Percentiles rank a stretch among this genome's conserved stretches.
These are phyloP conservation scores for Oryza coarctata DNA, from an alignment of 176 grass and related monocot genomes.

Conservation along the genomic window DNA sequence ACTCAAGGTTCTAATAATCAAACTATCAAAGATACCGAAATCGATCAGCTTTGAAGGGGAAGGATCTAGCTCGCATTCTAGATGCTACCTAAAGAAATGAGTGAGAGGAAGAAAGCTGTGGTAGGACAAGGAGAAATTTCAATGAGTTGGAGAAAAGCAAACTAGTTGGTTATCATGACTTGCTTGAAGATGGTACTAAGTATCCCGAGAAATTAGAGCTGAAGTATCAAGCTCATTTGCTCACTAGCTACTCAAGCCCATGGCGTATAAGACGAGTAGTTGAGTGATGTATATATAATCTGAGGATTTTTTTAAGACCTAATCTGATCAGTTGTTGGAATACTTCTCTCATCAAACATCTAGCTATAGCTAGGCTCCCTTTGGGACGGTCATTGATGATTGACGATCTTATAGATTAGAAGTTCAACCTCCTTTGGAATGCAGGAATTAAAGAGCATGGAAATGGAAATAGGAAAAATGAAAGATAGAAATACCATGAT, in stretches of 20 bases:
- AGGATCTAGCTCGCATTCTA: neutral
- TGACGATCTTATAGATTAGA: too few relatives aligned
- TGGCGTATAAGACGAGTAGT: neutral
- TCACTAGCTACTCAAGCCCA: neutral
- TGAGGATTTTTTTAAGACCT: neutral
- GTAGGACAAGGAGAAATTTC: neutral
- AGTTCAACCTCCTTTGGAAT: neutral
- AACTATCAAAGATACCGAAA: slow-evolving; percentile 18
- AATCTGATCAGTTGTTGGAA: neutral
- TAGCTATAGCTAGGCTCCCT: neutral
- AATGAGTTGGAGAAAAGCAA: slow-evolving; percentile 16
- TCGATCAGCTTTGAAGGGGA: slow-evolving; percentile 1
- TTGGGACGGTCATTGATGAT: neutral
- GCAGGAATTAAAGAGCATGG: neutral
- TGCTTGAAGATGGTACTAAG: neutral
- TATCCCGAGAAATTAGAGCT: slow-evolving; percentile 8
- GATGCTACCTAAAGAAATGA: slow-evolving; percentile 7
- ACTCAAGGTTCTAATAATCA: slow-evolving; percentile 19
- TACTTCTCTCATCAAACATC: neutral
- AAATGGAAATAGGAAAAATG: neutral
- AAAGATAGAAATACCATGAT: too few relatives aligned
- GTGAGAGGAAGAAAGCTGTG: slow-evolving; percentile 30
- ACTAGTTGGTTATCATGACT: slow-evolving; percentile 23
- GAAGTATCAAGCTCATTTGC: slow-evolving; percentile 4
- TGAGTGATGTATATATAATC: neutral